These are phyloP conservation scores for Globisporangium uncinulatum DNA, from an alignment of 352 stramenopile species.

Conservation along the genomic window DNA sequence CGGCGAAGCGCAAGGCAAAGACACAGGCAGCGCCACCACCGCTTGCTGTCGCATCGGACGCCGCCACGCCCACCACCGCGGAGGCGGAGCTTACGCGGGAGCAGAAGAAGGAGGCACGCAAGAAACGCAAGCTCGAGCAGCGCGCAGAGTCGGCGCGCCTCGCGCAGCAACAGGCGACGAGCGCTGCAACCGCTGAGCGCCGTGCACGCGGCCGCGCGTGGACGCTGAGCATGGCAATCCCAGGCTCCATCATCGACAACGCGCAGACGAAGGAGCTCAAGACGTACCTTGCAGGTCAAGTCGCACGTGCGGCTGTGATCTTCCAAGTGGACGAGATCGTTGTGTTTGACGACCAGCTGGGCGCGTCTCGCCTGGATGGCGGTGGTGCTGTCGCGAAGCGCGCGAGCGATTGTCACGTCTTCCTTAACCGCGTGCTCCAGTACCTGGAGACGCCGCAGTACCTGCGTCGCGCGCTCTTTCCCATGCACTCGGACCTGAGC, in stretches of 20 bases:
- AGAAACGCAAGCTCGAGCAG: slow-evolving; percentile 65
- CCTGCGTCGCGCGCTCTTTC: slow-evolving; percentile 94
- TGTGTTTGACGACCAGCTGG: slow-evolving; percentile 96
- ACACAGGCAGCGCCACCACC: background rate
- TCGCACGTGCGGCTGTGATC: slow-evolving; percentile 94
- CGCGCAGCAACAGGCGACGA: slow-evolving; percentile 21
- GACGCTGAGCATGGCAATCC: slow-evolving; percentile 96
- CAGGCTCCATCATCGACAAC: slow-evolving; percentile 96
- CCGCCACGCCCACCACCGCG: background rate
- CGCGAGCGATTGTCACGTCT: slow-evolving; percentile 75
- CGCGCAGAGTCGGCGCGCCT: slow-evolving; percentile 29
- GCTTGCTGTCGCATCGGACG: background rate
- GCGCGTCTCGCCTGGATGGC: slow-evolving; percentile 37
- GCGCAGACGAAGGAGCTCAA: slow-evolving; percentile 96
- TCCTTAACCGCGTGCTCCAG: slow-evolving; percentile 91
- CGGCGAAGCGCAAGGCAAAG: slow-evolving; percentile 18
- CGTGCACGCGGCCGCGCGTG: slow-evolving; percentile 64
- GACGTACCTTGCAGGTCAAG: slow-evolving; percentile 95
- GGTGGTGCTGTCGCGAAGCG: slow-evolving; percentile 30
- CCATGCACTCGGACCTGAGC: slow-evolving; percentile 96
- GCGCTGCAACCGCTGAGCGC: slow-evolving; percentile 24
- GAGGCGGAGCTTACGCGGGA: slow-evolving; percentile 34
- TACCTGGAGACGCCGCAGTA: slow-evolving; percentile 99
- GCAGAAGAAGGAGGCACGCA: slow-evolving; percentile 65
- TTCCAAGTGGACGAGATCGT: slow-evolving; percentile 99